Evolutionary conservation across 2,329 filamentous ascomycete species (phyloP).

Genomic region (Aspergillus sp.): DNA sequence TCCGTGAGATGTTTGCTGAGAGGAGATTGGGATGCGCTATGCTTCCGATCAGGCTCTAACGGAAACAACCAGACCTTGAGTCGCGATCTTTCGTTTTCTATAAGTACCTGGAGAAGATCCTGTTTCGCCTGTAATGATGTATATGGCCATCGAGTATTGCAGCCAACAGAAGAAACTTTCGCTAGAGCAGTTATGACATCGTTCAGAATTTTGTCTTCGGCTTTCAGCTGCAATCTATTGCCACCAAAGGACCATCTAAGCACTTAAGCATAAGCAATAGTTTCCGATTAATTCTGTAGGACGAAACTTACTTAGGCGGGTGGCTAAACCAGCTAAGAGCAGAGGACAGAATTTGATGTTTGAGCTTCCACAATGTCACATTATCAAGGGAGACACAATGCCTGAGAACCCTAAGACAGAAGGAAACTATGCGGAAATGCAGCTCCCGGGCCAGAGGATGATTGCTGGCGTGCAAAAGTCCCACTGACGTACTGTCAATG

Average conservation of each 20-base stretch:
- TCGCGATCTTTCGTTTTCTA: conserved; percentile 81
- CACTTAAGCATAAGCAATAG: conserved; percentile 18
- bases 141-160: conserved; percentile 50
- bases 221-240: conserved; percentile 89
- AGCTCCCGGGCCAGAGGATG: conserved; percentile 90
- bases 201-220: conserved; percentile 77
- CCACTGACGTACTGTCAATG: conserved; percentile 74
- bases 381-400: conserved; percentile 66
- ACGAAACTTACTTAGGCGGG: conserved; percentile 59
- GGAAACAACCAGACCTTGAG: conserved; percentile 89
- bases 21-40: conserved; percentile 48
- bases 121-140: conserved; percentile 76
- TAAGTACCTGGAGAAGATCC: conserved; percentile 73
- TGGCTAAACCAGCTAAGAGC: conserved; percentile 85
- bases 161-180: conserved; percentile 61
- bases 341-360: conserved; percentile 84
- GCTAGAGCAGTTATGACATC: conserved; percentile 72
- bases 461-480: conserved; percentile 66
- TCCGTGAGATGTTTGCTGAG: conserved; percentile 43
- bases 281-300: neutral
- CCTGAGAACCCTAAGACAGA: conserved; percentile 75
- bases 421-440: conserved; percentile 83
- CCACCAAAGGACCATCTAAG: conserved; percentile 90
- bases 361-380: conserved; percentile 74
- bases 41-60: conserved; percentile 62